Percentiles rank a stretch among this genome's conserved stretches.
phyloP scores from a whole-genome alignment of 1,139 yeast genomes.

The Saccharomyces hybrid region DNA sequence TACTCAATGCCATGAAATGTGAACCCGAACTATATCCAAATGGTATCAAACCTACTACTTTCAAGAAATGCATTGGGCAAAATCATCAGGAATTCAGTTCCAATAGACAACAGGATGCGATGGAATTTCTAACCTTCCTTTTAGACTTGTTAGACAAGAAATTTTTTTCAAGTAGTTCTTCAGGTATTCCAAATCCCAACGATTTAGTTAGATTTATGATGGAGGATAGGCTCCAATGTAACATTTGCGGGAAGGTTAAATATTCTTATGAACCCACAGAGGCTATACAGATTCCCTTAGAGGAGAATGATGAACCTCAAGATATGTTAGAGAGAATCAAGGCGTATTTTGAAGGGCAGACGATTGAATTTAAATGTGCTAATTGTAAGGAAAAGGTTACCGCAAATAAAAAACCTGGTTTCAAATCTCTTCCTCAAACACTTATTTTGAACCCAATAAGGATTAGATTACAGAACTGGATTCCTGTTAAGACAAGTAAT shows the following conservation, averaged over 20 bases:
- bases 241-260: constrained; percentile 53
- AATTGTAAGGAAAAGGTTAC: constrained; percentile 38
- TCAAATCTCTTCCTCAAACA: constrained; percentile 62
- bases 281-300: constrained; percentile 56
- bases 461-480: constrained; percentile 82
- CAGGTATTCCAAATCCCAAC: constrained; percentile 37
- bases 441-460: constrained; percentile 70
- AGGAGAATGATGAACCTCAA: constrained; percentile 37
- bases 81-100: constrained; percentile 78
- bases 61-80: constrained; percentile 69
- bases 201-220: constrained; percentile 55
- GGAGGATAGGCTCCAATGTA: constrained; percentile 60
- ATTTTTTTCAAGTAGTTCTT: constrained; percentile 27
- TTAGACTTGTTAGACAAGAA: constrained; percentile 51
- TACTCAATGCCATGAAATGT: constrained; percentile 71
- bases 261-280: constrained; percentile 57
- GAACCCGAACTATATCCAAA: constrained; percentile 52
- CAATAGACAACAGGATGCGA: constrained; percentile 90
- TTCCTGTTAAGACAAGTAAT: constrained; percentile 72
- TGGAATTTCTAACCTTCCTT: constrained; percentile 72
- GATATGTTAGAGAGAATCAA: constrained; percentile 46
- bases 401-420: constrained; percentile 43
- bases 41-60: constrained; percentile 71
- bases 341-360: constrained; percentile 43
- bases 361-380: constrained; percentile 63